A percentile compares a stretch with the other conserved stretches of the same genome.
phyloP scores from a whole-genome alignment of 148 eudicot species.

The Tetragonia tetragonoides region DNA sequence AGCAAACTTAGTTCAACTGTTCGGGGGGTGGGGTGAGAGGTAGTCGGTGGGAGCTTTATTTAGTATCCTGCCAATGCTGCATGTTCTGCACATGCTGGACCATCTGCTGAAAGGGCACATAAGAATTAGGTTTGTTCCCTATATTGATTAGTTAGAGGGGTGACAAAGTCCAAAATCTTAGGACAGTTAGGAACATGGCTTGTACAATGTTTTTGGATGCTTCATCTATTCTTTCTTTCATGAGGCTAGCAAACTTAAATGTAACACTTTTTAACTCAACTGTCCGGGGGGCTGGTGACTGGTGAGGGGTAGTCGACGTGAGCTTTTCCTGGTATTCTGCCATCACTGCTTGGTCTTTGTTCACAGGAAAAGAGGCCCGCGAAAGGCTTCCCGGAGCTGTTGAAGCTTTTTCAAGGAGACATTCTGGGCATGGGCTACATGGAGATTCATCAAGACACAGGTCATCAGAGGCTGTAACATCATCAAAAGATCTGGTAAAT shows the following conservation, averaged over 20 bases:
- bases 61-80: background rate
- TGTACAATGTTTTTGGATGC: too few species aligned
- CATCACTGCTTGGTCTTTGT: background rate
- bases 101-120: slow-evolving; percentile 28
- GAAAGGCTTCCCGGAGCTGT: slow-evolving; percentile 34
- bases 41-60: background rate
- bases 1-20: too few species aligned
- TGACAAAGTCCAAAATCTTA: background rate
- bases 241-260: too few species aligned
- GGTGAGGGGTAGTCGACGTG: background rate
- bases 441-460: slow-evolving; percentile 41
- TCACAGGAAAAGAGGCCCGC: slow-evolving; percentile 36
- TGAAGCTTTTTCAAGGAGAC: slow-evolving; percentile 38
- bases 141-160: background rate
- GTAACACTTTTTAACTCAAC: too few species aligned
- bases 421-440: slow-evolving; percentile 27
- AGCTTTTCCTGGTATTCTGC: slow-evolving; percentile 5
- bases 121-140: slow-evolving; percentile 31
- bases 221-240: too few species aligned
- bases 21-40: background rate
- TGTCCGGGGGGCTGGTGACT: background rate
- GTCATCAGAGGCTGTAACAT: slow-evolving; percentile 27
- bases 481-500: slow-evolving; percentile 36
- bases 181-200: background rate
- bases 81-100: slow-evolving; percentile 24